Conservation (phyloP, 192 early-diverging fungal genomes). For the Entophlyctis helioformis region DNA sequence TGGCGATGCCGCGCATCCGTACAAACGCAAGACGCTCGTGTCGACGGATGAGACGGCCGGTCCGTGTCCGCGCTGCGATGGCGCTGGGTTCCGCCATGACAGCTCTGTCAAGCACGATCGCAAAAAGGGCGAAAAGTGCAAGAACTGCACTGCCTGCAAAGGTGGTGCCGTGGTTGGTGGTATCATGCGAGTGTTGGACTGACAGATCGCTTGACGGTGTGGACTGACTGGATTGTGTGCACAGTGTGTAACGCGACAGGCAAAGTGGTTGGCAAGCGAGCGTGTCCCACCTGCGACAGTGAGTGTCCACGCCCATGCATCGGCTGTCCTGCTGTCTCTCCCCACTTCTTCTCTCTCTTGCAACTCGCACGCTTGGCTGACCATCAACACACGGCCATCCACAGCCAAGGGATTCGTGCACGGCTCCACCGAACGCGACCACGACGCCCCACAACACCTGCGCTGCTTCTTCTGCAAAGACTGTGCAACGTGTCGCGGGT, state of each 20-base stretch:
- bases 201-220: no score
- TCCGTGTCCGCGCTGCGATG: conserved; percentile 12
- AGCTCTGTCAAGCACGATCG: conserved; percentile 17
- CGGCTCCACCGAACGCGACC: conserved; percentile 11
- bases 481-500: no score
- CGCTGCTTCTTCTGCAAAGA: conserved; percentile 35
- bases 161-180: conserved; percentile 1
- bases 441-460: conserved; percentile 24
- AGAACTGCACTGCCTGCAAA: conserved; percentile 19
- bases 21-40: background rate
- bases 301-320: background rate
- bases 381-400: background rate
- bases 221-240: background rate
- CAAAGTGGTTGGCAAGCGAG: conserved; percentile 14
- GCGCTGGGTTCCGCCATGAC: conserved; percentile 22
- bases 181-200: background rate
- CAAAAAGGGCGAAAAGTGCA: conserved; percentile 12
- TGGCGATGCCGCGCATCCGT: background rate
- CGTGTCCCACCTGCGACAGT: conserved; percentile 18
- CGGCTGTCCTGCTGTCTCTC: background rate
- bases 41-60: conserved; percentile 3
- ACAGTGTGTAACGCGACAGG: conserved; percentile 17
- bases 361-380: background rate
- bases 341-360: background rate
- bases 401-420: conserved; percentile 20